Base-by-base conservation (phyloP, 805 yeast species). In the Saccharomycopsis sp. region DNA sequence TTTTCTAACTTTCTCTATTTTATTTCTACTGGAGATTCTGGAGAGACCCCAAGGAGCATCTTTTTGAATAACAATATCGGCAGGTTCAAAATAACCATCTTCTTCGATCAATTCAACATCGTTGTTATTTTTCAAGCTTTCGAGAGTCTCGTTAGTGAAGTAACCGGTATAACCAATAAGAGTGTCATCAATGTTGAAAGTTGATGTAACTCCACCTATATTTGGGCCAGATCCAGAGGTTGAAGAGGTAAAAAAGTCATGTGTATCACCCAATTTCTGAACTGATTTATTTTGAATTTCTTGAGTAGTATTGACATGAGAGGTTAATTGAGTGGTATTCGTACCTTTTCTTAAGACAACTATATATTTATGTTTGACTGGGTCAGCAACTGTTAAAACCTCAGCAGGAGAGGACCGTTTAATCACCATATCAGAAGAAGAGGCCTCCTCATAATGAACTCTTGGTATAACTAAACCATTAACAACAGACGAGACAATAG, bases 131-230 rank as follows among this genome's bases (percentile, higher is more conserved):
- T 92, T 83, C 66, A 94, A 84, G 67, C 84, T 75, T 58, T 89
- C 89, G 58, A 93, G 74, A 57, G 90, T 84, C 56, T 82, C 82
- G 54, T 84, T 85, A 64, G 87, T 80, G 78, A 94, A 90, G 72
- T 78, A 80, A 61, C 97, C 99, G 56, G 92, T 76, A 77, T 92
- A 93, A 64, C 98, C 99, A 61, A 75, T 74, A 69, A 89, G 73
- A 49, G 72, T 63, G 58, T 77, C 76, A 60, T 76, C 84, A 64
- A 90, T 77, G 68, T 79, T 69, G 75, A 87, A 89, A 24, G 77
- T 86, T 58, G 78, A 69, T 63, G 85, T 74, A 65, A 88, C 89
- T 64, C 85, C 86, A 24, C 70, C 58, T 23, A 68, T 64, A 15
- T 68, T 63, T 47, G 68, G 59, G n/a, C 69, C 57, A 22, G n/a